phyloP scores from a whole-genome alignment of 345 rosid species.

The Murraya koenigii region DNA sequence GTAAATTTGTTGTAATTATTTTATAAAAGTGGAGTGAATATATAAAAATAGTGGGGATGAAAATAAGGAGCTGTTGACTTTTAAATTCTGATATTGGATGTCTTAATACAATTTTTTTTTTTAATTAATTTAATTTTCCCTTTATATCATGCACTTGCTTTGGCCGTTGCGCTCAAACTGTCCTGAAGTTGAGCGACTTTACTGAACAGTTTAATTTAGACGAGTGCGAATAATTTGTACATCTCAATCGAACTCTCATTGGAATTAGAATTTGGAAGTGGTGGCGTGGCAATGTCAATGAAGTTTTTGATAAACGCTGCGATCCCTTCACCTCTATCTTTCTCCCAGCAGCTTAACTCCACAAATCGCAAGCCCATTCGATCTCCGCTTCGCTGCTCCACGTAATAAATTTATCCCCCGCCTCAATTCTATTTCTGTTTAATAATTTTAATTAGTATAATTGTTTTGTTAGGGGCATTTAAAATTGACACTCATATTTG shows the following conservation, averaged over 20 bases:
- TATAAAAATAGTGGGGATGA: too few relatives aligned
- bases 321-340: slow-evolving; percentile 22
- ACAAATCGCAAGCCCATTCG: slow-evolving; percentile 3
- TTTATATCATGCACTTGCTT: neutral
- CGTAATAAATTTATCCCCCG: slow-evolving; percentile 13
- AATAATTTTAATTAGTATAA: too few relatives aligned
- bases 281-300: slow-evolving; percentile 9
- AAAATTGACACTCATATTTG: neutral
- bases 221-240: neutral
- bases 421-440: neutral
- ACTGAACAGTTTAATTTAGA: neutral
- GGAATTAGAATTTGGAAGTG: neutral
- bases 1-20: too few relatives aligned
- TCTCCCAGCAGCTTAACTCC: slow-evolving; percentile 7
- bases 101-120: too few relatives aligned
- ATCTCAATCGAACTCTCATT: neutral
- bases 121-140: too few relatives aligned
- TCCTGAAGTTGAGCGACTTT: neutral
- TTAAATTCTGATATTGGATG: too few relatives aligned
- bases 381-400: slow-evolving; percentile 18
- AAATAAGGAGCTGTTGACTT: too few relatives aligned
- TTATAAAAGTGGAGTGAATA: too few relatives aligned
- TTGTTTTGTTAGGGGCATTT: too few relatives aligned
- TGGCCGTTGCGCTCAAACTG: neutral
- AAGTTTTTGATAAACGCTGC: slow-evolving; percentile 29